Evolutionary conservation across 192 early-diverging fungal genomes (phyloP), one percentile per base, ranked within the genome.

Genomic region (Coemansia nantahalensis): DNA sequence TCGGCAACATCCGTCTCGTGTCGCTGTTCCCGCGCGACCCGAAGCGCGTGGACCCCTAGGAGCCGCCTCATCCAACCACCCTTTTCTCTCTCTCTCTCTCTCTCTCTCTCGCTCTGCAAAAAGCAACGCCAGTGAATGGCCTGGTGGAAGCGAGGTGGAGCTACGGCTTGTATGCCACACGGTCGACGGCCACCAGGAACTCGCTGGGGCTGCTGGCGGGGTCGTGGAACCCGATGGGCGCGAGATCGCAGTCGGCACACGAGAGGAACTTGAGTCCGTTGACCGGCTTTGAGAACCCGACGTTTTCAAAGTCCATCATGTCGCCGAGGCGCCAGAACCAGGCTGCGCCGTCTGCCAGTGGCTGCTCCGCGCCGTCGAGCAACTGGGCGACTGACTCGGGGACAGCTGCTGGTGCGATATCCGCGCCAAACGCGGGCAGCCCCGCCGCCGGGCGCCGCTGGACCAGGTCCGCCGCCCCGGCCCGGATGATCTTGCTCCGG

Each of bases 281-380:
- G 5, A 83, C 51, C 14, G 68, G 74, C 24, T 83, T 83, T 11
- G 82, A 83, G 53, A 90, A 83, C 19, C 83, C 84, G 48, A 86
- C 72, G 60, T 90, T 90, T 40, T 90, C 87, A 63, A 89, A 89
- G 9, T 80, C 68, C 80, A 89, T 82, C 79, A 89, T 80, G 28
- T 86, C 69, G 3, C 52, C 35, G 18, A 89, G 57, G 44, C 56
- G 45, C 85, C 83, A 86, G 48, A 78, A 89, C 24, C 59, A 75
- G 4, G 26, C 26, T 3, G 4, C 7, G 26, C 26, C 7, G 26
- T 28, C 26, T 7, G 26, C n/a, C n/a, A n/a, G n/a, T n/a, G n/a
- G n/a, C n/a, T n/a, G n/a, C n/a, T n/a, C 26, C 4, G 4, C 26
- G 26, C 26, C 26, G 4, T 28, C 26, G 26, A 28, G 26, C 26